Evolutionary conservation across 345 rosid genomes (phyloP), one percentile per base, ranked within the genome.

Genomic region (Bretschneidera sinensis): DNA sequence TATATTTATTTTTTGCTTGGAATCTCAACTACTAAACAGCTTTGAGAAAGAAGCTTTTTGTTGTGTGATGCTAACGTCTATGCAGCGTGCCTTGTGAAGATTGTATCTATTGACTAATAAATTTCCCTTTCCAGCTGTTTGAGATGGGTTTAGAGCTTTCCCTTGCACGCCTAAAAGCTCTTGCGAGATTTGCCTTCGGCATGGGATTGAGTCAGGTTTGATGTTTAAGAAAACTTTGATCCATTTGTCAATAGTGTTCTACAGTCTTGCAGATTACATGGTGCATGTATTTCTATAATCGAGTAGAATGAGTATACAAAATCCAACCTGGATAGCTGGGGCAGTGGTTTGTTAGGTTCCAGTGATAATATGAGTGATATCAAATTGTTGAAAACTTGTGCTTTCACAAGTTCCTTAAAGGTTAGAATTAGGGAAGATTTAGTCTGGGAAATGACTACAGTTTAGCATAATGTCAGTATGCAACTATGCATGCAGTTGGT

Each of bases 121-220:
- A 21, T 62, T 55, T 65, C 67, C 61, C 54, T 69, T 85, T 78
- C 64, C 85, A 92, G 98, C 83, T 92, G 34, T 92, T 92, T 64
- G 98, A 92, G 83, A 92, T 92, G 98, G 98, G 98, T 39, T 74
- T 92, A 59, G 98, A 92, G 85, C 97, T 92, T 65, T 92, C 98
- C 25, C 83, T 92, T 79, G 97, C 91, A 13, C 96, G 98, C 21
- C 75, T 92, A 5, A 92, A 92, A 69, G 97, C 98, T 77, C 96
- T 92, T 11, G 97, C 98, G 54, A 92, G 85, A 75, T 92, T 74
- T 71, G 96, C 97, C 66, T 92, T 92, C 71, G 98, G 98, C 75
- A 78, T 92, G 94, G 98, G 98, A 63, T 68, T 92, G 68, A 72
- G 96, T 76, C 98, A 92, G 98, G 98, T 92, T 69, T 67, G 73